Percentiles rank a stretch among this genome's conserved stretches.
Evolutionary conservation across 352 stramenopile genomes (phyloP).

Genomic region (Globisporangium splendens): DNA sequence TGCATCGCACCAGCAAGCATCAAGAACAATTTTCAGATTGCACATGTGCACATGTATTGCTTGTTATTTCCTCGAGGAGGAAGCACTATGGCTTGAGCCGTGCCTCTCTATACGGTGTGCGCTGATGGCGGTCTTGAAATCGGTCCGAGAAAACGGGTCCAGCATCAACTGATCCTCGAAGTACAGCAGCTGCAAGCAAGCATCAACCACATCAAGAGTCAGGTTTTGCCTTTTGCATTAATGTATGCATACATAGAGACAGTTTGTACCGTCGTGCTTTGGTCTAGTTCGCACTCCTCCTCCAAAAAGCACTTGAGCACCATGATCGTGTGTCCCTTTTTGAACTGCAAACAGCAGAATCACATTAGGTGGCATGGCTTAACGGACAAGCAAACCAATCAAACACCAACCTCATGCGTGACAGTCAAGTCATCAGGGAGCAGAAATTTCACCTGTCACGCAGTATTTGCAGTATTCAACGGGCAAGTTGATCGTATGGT

Average conservation of each 20-base stretch:
- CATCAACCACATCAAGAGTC: too few species aligned
- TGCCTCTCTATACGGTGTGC: conserved; percentile 30
- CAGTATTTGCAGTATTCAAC: background rate
- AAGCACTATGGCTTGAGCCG: background rate
- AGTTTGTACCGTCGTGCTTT: conserved; percentile 27
- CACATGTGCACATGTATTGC: too few species aligned
- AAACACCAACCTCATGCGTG: conserved; percentile 27
- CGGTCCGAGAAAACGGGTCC: conserved; percentile 61
- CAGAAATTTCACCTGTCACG: conserved; percentile 46
- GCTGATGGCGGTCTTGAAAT: conserved; percentile 42
- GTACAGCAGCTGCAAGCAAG: conserved; percentile 36
- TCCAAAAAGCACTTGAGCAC: conserved; percentile 61
- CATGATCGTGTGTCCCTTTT: conserved; percentile 57
- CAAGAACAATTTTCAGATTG: too few species aligned
- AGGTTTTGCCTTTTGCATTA: too few species aligned
- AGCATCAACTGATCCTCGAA: conserved; percentile 37
- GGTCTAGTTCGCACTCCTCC: conserved; percentile 43
- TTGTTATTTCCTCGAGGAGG: background rate
- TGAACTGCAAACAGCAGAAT: conserved; percentile 35
- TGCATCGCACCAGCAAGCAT: too few species aligned
- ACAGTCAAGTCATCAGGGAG: conserved; percentile 52
- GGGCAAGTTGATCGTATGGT: too few species aligned
- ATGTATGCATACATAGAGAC: background rate
- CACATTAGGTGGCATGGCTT: background rate
- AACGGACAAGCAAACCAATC: background rate